These are phyloP conservation scores for Candida krabiensis DNA, from an alignment of 805 yeast genomes.

Conservation along the genomic window DNA sequence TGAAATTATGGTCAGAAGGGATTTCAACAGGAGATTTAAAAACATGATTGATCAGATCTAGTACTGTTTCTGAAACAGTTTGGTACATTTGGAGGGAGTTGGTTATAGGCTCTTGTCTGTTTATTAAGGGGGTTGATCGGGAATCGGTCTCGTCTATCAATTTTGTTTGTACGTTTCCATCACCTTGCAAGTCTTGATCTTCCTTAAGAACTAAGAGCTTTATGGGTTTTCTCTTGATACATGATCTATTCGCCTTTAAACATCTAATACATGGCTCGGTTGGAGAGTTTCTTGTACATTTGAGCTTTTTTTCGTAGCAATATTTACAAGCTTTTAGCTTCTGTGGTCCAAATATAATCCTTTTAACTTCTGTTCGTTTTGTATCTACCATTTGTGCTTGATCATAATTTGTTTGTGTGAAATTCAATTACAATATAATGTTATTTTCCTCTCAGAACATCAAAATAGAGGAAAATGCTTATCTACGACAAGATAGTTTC, in stretches of 20 bases:
- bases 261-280: conserved; percentile 2
- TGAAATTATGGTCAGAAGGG: conserved; percentile 1
- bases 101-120: no score
- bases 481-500: no score
- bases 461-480: no score
- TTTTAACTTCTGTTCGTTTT: no score
- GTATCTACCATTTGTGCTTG: no score
- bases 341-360: conserved; percentile 12
- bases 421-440: no score
- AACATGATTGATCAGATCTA: background rate
- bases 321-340: conserved; percentile 7
- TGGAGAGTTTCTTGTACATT: conserved; percentile 3
- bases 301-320: conserved; percentile 6
- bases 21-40: background rate
- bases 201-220: background rate
- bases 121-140: no score
- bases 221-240: conserved; percentile 8
- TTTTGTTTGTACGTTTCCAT: no score
- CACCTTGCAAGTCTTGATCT: background rate
- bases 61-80: conserved; percentile 1
- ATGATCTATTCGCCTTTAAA: background rate
- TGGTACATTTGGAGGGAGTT: conserved; percentile 7
- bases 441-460: no score
- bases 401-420: no score
- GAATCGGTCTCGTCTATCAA: no score